phyloP scores from a whole-genome alignment of 192 early-diverging fungal species.

The Powellomyces hirtus region DNA sequence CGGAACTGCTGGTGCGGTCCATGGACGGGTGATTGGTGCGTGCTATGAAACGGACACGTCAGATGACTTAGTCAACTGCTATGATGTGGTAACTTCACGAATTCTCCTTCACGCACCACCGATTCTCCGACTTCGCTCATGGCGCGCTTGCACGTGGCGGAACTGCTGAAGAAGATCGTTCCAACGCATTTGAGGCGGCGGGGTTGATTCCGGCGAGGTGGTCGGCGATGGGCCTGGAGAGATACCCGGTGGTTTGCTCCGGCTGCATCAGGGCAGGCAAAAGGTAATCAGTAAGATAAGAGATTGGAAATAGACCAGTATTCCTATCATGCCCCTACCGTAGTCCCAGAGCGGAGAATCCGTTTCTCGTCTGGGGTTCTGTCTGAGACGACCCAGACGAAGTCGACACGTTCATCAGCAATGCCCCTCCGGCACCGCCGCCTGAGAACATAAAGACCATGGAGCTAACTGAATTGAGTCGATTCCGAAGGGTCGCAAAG shows the following conservation, averaged over 20 bases:
- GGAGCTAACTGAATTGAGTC: slow-evolving; percentile 79
- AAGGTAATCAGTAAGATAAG: neutral
- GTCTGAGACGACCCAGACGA: neutral
- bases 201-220: neutral
- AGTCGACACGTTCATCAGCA: neutral
- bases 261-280: neutral
- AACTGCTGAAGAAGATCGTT: slow-evolving; percentile 74
- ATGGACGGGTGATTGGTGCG: too few relatives aligned
- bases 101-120: too few relatives aligned
- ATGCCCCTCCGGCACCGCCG: neutral
- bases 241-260: neutral
- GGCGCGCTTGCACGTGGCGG: slow-evolving; percentile 64
- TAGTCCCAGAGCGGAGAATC: neutral
- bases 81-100: too few relatives aligned
- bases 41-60: too few relatives aligned
- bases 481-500: slow-evolving; percentile 91
- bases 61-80: too few relatives aligned
- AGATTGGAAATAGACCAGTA: neutral
- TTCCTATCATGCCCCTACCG: neutral
- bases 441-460: slow-evolving; percentile 38
- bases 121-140: slow-evolving; percentile 67
- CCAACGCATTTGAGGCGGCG: slow-evolving; percentile 43
- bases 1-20: too few relatives aligned
- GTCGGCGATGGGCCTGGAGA: neutral
- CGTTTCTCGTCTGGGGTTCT: neutral